Base-by-base conservation (phyloP, 805 yeast genomes). In the Candida insectorum region DNA sequence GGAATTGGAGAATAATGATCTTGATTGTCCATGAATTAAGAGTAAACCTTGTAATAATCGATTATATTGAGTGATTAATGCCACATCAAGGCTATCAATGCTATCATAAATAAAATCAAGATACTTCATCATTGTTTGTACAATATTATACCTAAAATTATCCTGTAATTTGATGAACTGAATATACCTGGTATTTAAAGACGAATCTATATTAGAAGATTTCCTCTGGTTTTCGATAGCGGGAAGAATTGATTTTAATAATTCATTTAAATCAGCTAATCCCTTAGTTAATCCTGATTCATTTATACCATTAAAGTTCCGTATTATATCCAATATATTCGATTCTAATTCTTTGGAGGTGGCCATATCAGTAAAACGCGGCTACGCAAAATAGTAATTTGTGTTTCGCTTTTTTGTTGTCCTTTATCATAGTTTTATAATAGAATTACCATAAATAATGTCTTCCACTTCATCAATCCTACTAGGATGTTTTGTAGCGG, bases 401-500 rank as follows among this genome's bases (percentile, higher is more conserved):
- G n/a, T n/a, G n/a, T n/a, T n/a, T n/a, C n/a, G n/a, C n/a, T n/a
- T n/a, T n/a, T n/a, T n/a, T n/a, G n/a, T n/a, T n/a, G n/a, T n/a
- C n/a, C n/a, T n/a, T n/a, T n/a, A n/a, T n/a, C n/a, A n/a, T n/a
- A n/a, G n/a, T n/a, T n/a, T n/a, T n/a, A n/a, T n/a, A n/a, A n/a
- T n/a, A n/a, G n/a, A n/a, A n/a, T n/a, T n/a, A n/a, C n/a, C n/a
- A n/a, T n/a, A n/a, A n/a, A n/a, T n/a, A n/a, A n/a, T n/a, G n/a
- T n/a, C n/a, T n/a, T n/a, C n/a, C 9, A 10, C 44, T 5, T 41
- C 47, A 15, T 40, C 65, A 14, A 67, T 79, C 10, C 44, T 66
- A 3, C 38, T 81, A 1, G 91, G 91, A 7, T 79, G 86, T 40
- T 45, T 68, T 3, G 86, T 81, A 7, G 94, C 91, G 9, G 71